Evolutionary conservation across 2,329 filamentous ascomycete species (phyloP), one percentile per base, ranked within the genome.

Genomic region (Aureobasidium mangrovei): DNA sequence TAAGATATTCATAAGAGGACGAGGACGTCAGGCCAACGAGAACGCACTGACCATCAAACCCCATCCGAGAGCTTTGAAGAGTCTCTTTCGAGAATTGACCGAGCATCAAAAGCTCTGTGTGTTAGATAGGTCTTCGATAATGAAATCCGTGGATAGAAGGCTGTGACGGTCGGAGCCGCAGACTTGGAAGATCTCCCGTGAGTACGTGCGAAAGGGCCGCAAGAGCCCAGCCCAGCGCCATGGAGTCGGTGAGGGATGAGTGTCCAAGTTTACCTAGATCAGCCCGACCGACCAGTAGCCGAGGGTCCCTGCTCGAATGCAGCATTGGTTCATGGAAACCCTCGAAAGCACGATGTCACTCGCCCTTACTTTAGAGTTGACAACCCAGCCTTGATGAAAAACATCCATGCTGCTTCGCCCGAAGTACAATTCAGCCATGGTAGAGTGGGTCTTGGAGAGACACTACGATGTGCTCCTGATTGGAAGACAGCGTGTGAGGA

Each of bases 221-320:
- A 27, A 27, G 5, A 35, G 29, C 10, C 10, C 7, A 35, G 10
- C 32, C 32, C 47, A 38, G 4, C 28, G 9, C 47, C 47, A 51
- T 51, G 47, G 47, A 41, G 28, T 41, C 47, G 47, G 46, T 49
- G 46, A 49, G 40, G 35, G n/a, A 26, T 18, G 7, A 27, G 47
- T 29, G 10, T 28, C 36, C 38, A 35, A 41, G 31, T 49, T 42
- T 4, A 18, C 35, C 28, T 28, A 51, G 29, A 35, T 35, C 47
- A 41, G 47, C 7, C 47, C 29, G 31, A 51, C 38, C 47, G 33
- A 42, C 38, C 29, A 42, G 29, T 28, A 27, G 38, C 47, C 28
- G 29, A 35, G n/a, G 47, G 47, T 29, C 47, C 47, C 38, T 42
- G 47, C 47, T 51, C 18, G 18, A 18, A 18, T 42, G 47, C 36